Percentiles rank a stretch among this genome's conserved stretches.
These are phyloP conservation scores for Aspergillus funiculosus DNA, from an alignment of 495 filamentous ascomycete genomes.

Conservation along the genomic window DNA sequence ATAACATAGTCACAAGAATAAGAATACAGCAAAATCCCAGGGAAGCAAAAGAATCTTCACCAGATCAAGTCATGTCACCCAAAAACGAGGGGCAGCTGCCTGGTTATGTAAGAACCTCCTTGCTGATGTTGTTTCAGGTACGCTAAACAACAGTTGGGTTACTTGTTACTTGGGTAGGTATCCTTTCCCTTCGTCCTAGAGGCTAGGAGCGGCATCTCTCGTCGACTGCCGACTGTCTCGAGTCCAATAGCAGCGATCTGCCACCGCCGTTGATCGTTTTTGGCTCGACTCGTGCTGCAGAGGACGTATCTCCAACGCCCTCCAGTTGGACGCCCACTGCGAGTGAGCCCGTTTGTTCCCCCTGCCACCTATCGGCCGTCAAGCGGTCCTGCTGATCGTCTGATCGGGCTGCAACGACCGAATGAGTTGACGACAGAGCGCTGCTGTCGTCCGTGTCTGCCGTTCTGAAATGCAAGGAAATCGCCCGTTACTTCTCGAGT, in stretches of 20 bases:
- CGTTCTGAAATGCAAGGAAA: no score
- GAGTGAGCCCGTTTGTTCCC: background rate
- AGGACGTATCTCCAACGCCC: background rate
- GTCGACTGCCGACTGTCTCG: no score
- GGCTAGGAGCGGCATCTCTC: no score
- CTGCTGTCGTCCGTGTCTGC: no score
- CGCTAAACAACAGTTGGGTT: no score
- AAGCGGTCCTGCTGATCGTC: background rate
- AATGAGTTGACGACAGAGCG: no score
- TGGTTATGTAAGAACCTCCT: conserved; percentile 11
- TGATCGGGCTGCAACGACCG: background rate
- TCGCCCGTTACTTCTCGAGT: no score
- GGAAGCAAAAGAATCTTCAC: conserved; percentile 4
- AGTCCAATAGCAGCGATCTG: background rate
- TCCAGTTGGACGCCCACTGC: background rate
- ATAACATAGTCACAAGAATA: background rate
- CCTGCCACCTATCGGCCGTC: background rate
- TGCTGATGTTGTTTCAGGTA: background rate
- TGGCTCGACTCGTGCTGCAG: background rate
- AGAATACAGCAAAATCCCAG: background rate
- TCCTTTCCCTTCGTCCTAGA: background rate
- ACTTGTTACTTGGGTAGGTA: no score
- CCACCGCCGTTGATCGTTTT: conserved; percentile 4
- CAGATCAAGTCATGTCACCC: conserved; percentile 9
- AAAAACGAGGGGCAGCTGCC: conserved; percentile 13